A percentile compares a stretch with the other conserved stretches of the same genome.
These are phyloP conservation scores for Fusarium sp. DNA, from an alignment of 2,329 filamentous ascomycete species.

Conservation along the genomic window DNA sequence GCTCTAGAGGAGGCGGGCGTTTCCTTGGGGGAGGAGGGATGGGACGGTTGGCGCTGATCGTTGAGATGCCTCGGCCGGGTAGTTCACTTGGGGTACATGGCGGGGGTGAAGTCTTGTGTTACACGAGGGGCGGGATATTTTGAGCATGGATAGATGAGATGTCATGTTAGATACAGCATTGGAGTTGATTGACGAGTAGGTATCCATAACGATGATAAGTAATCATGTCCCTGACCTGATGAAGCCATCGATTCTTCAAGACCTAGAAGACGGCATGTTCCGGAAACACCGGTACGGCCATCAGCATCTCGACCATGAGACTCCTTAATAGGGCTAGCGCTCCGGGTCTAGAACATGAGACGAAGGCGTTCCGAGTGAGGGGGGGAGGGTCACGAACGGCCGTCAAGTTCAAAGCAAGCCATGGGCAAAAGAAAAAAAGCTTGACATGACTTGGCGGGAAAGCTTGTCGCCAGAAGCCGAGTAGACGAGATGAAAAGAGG, in stretches of 20 bases:
- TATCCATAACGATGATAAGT: neutral
- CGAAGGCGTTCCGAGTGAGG: neutral
- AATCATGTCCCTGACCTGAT: neutral
- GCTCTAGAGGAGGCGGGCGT: slow-evolving; percentile 5
- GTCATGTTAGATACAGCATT: neutral
- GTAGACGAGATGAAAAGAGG: neutral
- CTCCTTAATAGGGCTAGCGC: neutral
- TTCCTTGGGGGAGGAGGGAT: neutral
- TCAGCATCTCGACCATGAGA: neutral
- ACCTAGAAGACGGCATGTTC: neutral
- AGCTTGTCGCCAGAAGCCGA: slow-evolving; percentile 25
- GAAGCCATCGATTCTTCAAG: neutral
- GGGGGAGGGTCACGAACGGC: neutral
- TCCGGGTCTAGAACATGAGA: slow-evolving; percentile 28
- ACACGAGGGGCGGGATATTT: neutral
- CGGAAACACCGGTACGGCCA: neutral
- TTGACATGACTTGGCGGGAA: slow-evolving; percentile 30
- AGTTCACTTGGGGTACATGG: neutral
- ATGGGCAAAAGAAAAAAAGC: slow-evolving; percentile 16
- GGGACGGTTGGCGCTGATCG: neutral
- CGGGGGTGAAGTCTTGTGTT: neutral
- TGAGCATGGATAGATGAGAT: neutral
- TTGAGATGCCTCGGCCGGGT: neutral
- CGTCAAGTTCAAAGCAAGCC: slow-evolving; percentile 3
- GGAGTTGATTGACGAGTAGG: neutral